A percentile compares a stretch with the other conserved stretches of the same genome.
These are phyloP conservation scores for Termitomyces sp. DNA, from an alignment of 768 basidiomycete genomes.

Conservation along the genomic window DNA sequence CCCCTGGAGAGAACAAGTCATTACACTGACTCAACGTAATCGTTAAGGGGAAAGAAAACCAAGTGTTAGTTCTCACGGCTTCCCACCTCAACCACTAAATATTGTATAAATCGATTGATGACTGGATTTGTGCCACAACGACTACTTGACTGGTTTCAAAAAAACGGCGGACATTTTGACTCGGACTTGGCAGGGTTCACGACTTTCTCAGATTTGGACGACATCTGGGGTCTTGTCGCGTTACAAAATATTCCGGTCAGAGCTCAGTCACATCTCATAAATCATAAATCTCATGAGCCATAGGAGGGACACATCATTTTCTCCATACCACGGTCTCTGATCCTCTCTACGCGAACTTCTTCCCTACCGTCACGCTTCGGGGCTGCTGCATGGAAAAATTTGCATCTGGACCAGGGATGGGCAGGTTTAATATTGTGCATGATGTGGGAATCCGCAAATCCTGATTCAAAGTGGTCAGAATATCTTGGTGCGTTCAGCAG, in stretches of 20 bases:
- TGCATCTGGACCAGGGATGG: slow-evolving; percentile 71
- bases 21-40: neutral
- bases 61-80: neutral
- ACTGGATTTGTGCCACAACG: neutral
- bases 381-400: slow-evolving; percentile 53
- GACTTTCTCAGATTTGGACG: slow-evolving; percentile 40
- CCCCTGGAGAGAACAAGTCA: neutral
- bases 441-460: slow-evolving; percentile 85
- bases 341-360: slow-evolving; percentile 78
- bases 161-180: slow-evolving; percentile 47
- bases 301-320: slow-evolving; percentile 78
- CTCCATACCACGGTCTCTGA: slow-evolving; percentile 69
- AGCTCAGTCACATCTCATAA: slow-evolving; percentile 4
- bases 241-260: slow-evolving; percentile 65
- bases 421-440: slow-evolving; percentile 83
- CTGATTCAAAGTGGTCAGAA: slow-evolving; percentile 57
- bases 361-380: slow-evolving; percentile 56
- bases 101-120: neutral
- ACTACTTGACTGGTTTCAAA: slow-evolving; percentile 48
- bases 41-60: neutral
- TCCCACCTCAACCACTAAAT: neutral
- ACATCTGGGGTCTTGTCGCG: slow-evolving; percentile 74
- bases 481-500: slow-evolving; percentile 55
- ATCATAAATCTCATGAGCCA: neutral
- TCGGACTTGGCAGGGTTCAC: slow-evolving; percentile 35